Conservation (phyloP, 306 rosid species). For the Citrullus mucosospermus region DNA sequence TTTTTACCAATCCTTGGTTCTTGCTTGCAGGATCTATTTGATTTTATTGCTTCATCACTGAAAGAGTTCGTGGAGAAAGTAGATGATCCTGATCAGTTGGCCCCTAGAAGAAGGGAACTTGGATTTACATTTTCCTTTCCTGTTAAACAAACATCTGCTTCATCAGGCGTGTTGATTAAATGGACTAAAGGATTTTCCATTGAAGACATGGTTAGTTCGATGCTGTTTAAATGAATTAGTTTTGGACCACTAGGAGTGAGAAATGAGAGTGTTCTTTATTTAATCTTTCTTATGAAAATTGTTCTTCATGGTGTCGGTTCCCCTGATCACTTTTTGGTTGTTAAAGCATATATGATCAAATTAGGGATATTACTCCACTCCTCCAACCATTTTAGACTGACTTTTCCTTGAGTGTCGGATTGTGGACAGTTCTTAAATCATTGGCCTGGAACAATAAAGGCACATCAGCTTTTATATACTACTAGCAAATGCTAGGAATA, state of each 20-base stretch:
- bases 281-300: neutral
- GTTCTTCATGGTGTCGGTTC: neutral
- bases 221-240: slow-evolving; percentile 12
- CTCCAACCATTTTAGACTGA: neutral
- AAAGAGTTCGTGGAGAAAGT: slow-evolving; percentile 51
- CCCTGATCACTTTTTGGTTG: neutral
- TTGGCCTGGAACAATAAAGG: neutral
- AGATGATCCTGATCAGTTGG: slow-evolving; percentile 30
- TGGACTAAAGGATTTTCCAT: slow-evolving; percentile 85
- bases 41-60: slow-evolving; percentile 65
- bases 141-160: slow-evolving; percentile 56
- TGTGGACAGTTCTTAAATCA: neutral
- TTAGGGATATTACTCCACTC: neutral
- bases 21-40: slow-evolving; percentile 61
- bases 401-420: neutral
- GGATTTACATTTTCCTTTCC: slow-evolving; percentile 97
- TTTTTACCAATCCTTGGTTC: neutral
- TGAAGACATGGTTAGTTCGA: slow-evolving; percentile 57
- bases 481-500: neutral
- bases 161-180: slow-evolving; percentile 73
- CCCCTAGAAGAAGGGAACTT: slow-evolving; percentile 45
- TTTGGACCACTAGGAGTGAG: neutral
- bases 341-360: neutral
- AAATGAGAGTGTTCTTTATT: neutral
- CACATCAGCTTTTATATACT: neutral